Evolutionary conservation across 2,329 filamentous ascomycete species (phyloP).

Genomic region (Coniella lustricola): DNA sequence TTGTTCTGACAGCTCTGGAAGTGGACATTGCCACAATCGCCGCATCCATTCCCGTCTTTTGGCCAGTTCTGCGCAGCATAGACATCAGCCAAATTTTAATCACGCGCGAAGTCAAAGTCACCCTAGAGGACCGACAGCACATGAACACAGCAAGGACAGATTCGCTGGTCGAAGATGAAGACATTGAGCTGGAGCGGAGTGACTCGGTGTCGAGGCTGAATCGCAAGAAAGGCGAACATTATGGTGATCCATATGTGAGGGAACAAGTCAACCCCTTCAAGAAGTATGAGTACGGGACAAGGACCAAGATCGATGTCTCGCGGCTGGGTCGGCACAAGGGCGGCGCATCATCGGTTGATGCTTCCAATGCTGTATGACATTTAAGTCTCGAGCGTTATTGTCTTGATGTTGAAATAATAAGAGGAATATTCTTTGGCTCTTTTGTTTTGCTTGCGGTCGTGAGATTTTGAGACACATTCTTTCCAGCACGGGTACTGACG

Average conservation of each 20-base stretch:
- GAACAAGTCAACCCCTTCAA: slow-evolving; percentile 12
- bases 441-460: not conserved
- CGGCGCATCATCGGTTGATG: not conserved
- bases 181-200: slow-evolving; percentile 10
- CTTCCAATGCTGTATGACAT: too few species aligned
- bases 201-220: slow-evolving; percentile 3
- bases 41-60: slow-evolving; percentile 11
- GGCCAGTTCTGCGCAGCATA: slow-evolving; percentile 17
- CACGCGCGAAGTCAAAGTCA: slow-evolving; percentile 12
- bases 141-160: slow-evolving; percentile 1
- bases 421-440: too few species aligned
- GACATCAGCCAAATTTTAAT: slow-evolving; percentile 8
- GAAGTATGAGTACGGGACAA: slow-evolving; percentile 2
- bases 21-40: slow-evolving; percentile 20
- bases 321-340: not conserved
- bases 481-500: not conserved
- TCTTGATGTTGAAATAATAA: too few species aligned
- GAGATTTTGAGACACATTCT: not conserved
- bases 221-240: not conserved
- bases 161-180: slow-evolving; percentile 7
- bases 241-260: slow-evolving; percentile 8
- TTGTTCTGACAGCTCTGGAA: slow-evolving; percentile 28
- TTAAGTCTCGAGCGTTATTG: too few species aligned
- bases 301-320: slow-evolving; percentile 2
- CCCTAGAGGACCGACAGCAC: slow-evolving; percentile 8